phyloP scores from a whole-genome alignment of 2,329 filamentous ascomycete genomes.

The Gyromitra esculenta region DNA sequence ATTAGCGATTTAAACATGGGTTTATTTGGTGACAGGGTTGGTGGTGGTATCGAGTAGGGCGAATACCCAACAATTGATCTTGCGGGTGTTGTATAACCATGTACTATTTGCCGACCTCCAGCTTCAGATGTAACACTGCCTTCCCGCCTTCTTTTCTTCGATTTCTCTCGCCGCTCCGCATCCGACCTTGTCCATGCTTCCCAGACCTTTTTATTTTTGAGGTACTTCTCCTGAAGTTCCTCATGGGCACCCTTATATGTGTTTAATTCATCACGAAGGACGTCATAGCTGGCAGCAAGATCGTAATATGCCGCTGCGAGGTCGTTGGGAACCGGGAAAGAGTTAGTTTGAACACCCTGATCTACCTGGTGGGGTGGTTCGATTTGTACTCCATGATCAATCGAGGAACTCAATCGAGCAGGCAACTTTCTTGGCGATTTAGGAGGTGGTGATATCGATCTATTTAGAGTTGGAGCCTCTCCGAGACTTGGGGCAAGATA shows the following conservation, averaged over 20 bases:
- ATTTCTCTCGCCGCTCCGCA: constrained; percentile 38
- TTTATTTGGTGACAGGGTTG: constrained; percentile 43
- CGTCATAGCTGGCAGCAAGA: constrained; percentile 37
- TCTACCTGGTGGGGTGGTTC: constrained; percentile 26
- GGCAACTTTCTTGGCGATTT: constrained; percentile 10
- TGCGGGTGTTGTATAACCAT: constrained; percentile 39
- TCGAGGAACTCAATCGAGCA: not conserved
- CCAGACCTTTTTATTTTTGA: constrained; percentile 52
- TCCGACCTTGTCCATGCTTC: constrained; percentile 51
- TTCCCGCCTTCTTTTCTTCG: constrained; percentile 41
- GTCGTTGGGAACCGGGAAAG: not conserved
- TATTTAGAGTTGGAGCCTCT: constrained; percentile 13
- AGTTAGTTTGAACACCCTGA: constrained; percentile 27
- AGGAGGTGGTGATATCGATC: constrained; percentile 30
- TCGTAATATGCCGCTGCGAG: constrained; percentile 33
- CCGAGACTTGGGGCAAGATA: constrained; percentile 28
- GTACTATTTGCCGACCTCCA: constrained; percentile 10
- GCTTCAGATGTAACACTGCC: constrained; percentile 9
- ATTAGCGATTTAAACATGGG: constrained; percentile 20
- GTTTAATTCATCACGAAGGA: constrained; percentile 42
- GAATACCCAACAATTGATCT: constrained; percentile 17
- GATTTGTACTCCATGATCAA: constrained; percentile 19
- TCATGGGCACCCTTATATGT: constrained; percentile 49
- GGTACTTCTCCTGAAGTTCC: constrained; percentile 50
- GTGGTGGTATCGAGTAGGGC: constrained; percentile 41